A percentile compares a stretch with the other conserved stretches of the same genome.
Evolutionary conservation across 2,329 filamentous ascomycete genomes (phyloP).

Genomic region (Curvularia sp.): DNA sequence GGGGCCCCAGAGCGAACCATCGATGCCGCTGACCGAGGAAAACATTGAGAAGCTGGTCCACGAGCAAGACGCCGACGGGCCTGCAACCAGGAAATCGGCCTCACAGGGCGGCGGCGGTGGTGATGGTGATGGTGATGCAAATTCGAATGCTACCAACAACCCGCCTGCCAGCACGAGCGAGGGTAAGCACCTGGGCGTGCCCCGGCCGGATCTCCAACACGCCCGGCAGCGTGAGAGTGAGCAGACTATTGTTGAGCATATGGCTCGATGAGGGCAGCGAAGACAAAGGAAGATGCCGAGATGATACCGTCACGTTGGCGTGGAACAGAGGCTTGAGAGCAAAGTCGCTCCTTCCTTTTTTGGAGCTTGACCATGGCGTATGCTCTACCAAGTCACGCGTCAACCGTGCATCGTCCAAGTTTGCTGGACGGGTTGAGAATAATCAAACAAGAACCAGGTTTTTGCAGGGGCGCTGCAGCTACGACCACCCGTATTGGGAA

Average conservation of each 20-base stretch:
- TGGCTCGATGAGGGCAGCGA: conserved; percentile 14
- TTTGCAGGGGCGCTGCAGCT: conserved; percentile 4
- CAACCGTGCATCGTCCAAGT: conserved; percentile 2
- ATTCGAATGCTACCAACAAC: conserved; percentile 30
- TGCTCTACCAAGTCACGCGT: conserved; percentile 8
- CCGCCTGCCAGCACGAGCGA: conserved; percentile 25
- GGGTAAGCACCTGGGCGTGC: conserved; percentile 19
- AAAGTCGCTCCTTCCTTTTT: conserved; percentile 15
- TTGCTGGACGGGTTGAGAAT: neutral
- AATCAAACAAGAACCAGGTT: neutral
- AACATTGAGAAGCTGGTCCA: conserved; percentile 48
- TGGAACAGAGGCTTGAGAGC: neutral
- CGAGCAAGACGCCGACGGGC: conserved; percentile 35
- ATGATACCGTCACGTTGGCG: conserved; percentile 12
- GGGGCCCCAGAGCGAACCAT: conserved; percentile 25
- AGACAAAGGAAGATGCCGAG: conserved; percentile 3
- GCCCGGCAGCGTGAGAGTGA: conserved; percentile 35
- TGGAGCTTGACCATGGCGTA: conserved; percentile 2
- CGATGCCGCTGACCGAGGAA: conserved; percentile 48
- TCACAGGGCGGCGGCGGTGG: conserved; percentile 16
- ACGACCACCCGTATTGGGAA: conserved; percentile 5
- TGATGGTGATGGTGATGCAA: neutral
- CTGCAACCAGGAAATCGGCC: conserved; percentile 17
- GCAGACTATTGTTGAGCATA: conserved; percentile 33
- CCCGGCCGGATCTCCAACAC: conserved; percentile 31